Evolutionary conservation across 805 yeast genomes (phyloP), one percentile per base, ranked within the genome.

Genomic region (Metschnikowia sp.): DNA sequence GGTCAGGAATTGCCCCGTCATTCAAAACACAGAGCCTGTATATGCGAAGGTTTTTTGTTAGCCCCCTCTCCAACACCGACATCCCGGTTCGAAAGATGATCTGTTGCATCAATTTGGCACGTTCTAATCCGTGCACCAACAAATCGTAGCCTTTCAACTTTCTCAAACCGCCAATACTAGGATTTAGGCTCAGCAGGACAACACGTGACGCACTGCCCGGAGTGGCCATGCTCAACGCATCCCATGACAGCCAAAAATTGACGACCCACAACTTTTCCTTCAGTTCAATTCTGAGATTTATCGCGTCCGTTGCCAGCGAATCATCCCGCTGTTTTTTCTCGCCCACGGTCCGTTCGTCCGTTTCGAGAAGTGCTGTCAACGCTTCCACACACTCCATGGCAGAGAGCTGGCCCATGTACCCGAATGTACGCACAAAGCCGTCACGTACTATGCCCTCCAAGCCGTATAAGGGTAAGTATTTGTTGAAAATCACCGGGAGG

Each of bases 301-400:
- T 61, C 41, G 54, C 53, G 32, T 59, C 68, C 15, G 60, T 62
- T 28, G 57, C 62, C 26, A 56, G 50, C 15, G 31, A 12, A 8
- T 30, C 43, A 22, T 36, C 36, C 11, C 36, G 55, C 48, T 34
- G 50, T 42, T 15, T 51, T 7, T 55, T 61, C 32, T 64, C 59
- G 12, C 57, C 52, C 5, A 62, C 50, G 11, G 55, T 53, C n/a
- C 59, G 50, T 42, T 58, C 51, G 33, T 53, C 55, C 11, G 51
- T 53, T 39, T 94, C 97, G 22, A 94, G 68, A 44, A 92, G 64
- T 2, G 98, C 97, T 3, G 90, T 79, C 8, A 94, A 69, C 0
- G 96, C 80, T 60, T 94, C 97, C 3, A 88, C 96, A 60, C 86
- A 89, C 63, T 94, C 99, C 65, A 89, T 87, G 0, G 98, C 98